These are phyloP conservation scores for Mortierella antarctica DNA, from an alignment of 192 early-diverging fungal genomes.

Conservation along the genomic window DNA sequence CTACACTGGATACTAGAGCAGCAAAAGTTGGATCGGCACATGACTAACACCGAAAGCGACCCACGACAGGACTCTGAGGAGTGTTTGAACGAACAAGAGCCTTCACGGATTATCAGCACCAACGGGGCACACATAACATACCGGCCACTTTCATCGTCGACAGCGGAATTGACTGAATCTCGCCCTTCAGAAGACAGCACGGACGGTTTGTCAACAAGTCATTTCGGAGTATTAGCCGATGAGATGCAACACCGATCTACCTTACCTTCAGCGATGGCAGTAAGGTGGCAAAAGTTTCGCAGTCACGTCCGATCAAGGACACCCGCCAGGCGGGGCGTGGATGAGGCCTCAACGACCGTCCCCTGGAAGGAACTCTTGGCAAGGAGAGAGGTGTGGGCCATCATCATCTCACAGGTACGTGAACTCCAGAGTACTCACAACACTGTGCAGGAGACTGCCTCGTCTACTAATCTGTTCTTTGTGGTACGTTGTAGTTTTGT, in stretches of 20 bases:
- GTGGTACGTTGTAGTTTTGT: constrained; percentile 11
- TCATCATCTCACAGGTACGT: constrained; percentile 40
- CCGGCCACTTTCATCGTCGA: not conserved
- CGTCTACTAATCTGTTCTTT: not conserved
- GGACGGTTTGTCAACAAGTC: too few relatives aligned
- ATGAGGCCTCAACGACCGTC: not conserved
- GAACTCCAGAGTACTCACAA: not conserved
- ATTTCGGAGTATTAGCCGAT: too few relatives aligned
- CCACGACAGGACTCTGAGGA: not conserved
- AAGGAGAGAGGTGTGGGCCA: constrained; percentile 45
- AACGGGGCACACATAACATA: constrained; percentile 8
- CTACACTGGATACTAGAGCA: constrained; percentile 32
- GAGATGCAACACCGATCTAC: too few relatives aligned
- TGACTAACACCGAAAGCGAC: not conserved
- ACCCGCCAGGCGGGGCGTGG: not conserved
- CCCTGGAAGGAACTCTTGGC: constrained; percentile 28
- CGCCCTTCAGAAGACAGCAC: too few relatives aligned
- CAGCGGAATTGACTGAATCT: not conserved
- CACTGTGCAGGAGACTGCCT: not conserved
- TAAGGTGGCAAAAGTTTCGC: constrained; percentile 26
- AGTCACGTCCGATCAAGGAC: constrained; percentile 11
- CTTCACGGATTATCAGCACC: not conserved
- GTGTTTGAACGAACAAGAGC: not conserved
- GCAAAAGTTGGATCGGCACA: constrained; percentile 14
- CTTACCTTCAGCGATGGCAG: not conserved